phyloP scores from a whole-genome alignment of 371 early-diverging fungal species.

The Paraphysoderma sedebokerense region DNA sequence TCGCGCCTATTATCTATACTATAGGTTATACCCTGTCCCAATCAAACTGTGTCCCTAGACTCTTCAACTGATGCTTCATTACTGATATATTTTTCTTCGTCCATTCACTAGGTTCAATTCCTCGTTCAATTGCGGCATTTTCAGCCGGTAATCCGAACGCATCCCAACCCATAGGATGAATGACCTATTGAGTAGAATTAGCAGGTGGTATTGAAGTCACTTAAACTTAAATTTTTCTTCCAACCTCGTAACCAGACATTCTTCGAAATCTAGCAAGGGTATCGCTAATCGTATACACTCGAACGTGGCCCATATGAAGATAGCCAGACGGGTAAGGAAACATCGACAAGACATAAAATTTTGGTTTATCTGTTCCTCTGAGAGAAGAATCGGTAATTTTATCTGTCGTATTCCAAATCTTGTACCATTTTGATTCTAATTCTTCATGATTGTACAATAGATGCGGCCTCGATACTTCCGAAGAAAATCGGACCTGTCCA shows the following conservation, averaged over 20 bases:
- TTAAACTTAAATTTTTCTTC: neutral
- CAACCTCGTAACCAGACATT: constrained; percentile 52
- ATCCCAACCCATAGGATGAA: constrained; percentile 98
- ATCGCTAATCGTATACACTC: constrained; percentile 84
- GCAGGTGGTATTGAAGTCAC: neutral
- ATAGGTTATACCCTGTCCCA: constrained; percentile 52
- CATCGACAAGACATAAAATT: constrained; percentile 75
- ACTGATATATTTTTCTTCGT: constrained; percentile 53
- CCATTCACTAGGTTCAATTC: constrained; percentile 66
- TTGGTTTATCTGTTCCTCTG: no score
- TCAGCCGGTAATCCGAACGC: constrained; percentile 98
- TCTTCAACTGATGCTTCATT: constrained; percentile 66
- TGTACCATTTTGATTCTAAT: no score
- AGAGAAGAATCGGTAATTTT: no score
- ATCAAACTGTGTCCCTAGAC: constrained; percentile 64
- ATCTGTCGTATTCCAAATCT: no score
- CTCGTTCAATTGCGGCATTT: constrained; percentile 87
- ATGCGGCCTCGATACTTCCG: no score
- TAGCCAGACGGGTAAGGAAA: constrained; percentile 89
- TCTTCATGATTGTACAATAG: no score
- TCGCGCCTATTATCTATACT: neutral
- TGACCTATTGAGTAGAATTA: constrained; percentile 18
- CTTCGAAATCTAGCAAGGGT: constrained; percentile 58
- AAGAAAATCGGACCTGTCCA: no score
- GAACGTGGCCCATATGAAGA: constrained; percentile 88